Evolutionary conservation across 78 protist genomes (phyloP).

Genomic region (Planoprotostelium fungivorum): DNA sequence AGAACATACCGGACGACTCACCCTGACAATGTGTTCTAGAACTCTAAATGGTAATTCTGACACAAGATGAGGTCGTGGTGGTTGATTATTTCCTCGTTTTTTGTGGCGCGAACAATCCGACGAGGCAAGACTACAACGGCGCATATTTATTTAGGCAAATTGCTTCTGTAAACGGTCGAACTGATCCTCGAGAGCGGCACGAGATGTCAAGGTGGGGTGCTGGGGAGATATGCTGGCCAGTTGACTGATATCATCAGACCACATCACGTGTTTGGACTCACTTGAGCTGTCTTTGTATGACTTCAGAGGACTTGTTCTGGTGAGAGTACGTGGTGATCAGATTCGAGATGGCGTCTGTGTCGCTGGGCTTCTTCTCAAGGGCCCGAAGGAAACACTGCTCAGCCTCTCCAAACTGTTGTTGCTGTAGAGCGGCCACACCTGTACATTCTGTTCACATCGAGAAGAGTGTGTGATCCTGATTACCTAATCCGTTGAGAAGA

Average conservation of each 20-base stretch:
- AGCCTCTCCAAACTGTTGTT: constrained; percentile 25
- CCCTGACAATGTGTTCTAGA: no score
- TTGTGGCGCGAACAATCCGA: neutral
- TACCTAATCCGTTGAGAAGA: constrained; percentile 46
- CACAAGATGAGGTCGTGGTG: no score
- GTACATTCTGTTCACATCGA: neutral
- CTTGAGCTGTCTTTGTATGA: constrained; percentile 30
- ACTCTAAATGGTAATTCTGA: no score
- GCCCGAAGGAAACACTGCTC: constrained; percentile 27
- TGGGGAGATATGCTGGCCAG: neutral
- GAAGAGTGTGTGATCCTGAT: constrained; percentile 2
- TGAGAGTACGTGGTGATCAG: constrained; percentile 33
- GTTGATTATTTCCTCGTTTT: no score
- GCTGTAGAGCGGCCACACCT: neutral
- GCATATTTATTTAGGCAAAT: neutral
- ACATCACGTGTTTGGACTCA: neutral
- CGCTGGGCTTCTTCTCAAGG: constrained; percentile 35
- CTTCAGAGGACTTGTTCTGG: constrained; percentile 46
- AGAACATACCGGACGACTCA: no score
- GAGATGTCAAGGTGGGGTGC: neutral
- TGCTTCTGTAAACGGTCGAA: neutral
- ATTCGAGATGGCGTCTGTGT: constrained; percentile 37
- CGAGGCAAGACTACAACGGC: neutral
- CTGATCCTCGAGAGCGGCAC: neutral
- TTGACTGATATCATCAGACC: neutral